Evolutionary conservation across 176 grass and related monocot species (phyloP).

Genomic region (Tuctoria greenei): DNA sequence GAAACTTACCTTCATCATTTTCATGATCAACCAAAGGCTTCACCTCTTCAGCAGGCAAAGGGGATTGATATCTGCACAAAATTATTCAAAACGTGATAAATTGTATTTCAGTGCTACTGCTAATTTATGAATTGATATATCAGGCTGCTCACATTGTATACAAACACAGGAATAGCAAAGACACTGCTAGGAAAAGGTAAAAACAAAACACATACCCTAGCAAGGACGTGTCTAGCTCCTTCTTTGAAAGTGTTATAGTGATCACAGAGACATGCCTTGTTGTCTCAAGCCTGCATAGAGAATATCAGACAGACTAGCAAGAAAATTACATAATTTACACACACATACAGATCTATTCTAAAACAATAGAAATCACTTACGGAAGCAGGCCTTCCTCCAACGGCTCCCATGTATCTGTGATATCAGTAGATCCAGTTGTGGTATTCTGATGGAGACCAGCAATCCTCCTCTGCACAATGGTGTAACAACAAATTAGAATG

Average conservation of each 20-base stretch:
- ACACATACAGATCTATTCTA: neutral
- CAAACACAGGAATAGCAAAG: neutral
- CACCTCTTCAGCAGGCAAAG: constrained; percentile 75
- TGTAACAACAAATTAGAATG: constrained; percentile 4
- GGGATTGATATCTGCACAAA: constrained; percentile 83
- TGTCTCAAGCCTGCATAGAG: constrained; percentile 75
- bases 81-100: neutral
- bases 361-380: constrained; percentile 46
- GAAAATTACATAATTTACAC: neutral
- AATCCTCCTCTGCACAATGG: constrained; percentile 76
- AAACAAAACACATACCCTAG: constrained; percentile 54
- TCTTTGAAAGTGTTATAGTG: constrained; percentile 83
- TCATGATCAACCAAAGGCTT: constrained; percentile 82
- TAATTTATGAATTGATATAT: neutral
- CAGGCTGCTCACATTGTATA: neutral
- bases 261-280: constrained; percentile 96
- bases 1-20: constrained; percentile 71
- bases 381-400: constrained; percentile 97
- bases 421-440: constrained; percentile 85
- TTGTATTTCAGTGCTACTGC: neutral
- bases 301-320: neutral
- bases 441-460: constrained; percentile 93
- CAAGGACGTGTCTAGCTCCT: constrained; percentile 71
- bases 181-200: neutral
- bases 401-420: constrained; percentile 96